A percentile compares a stretch with the other conserved stretches of the same genome.
phyloP scores from a whole-genome alignment of 768 basidiomycete species.

The Cystobasidium onofrii region DNA sequence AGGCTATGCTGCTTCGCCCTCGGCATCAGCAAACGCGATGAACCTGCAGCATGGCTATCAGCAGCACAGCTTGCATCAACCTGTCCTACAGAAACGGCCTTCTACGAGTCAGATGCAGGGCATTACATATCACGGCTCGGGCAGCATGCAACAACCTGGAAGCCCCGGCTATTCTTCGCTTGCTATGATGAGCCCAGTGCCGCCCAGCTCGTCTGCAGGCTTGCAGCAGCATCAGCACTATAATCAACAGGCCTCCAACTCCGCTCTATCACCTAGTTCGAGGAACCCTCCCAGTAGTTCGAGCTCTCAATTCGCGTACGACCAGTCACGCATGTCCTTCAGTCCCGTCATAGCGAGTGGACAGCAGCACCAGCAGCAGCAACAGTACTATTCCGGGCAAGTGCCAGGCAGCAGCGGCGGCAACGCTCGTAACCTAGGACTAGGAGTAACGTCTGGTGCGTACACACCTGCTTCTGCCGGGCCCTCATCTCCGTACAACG shows the following conservation, averaged over 20 bases:
- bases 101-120: conserved; percentile 16
- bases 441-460: not conserved
- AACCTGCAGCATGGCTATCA: not conserved
- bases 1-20: not conserved
- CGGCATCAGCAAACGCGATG: not conserved
- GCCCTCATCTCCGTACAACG: not conserved
- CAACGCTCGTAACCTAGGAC: not conserved
- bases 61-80: not conserved
- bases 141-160: not conserved
- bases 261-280: not conserved
- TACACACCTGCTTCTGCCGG: not conserved
- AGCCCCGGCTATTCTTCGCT: not conserved
- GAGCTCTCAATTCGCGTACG: not conserved
- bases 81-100: conserved; percentile 10
- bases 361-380: not conserved
- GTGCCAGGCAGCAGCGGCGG: not conserved
- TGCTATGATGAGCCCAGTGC: not conserved
- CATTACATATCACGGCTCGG: not conserved
- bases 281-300: not conserved
- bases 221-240: not conserved
- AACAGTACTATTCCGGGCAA: not conserved
- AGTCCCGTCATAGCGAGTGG: not conserved
- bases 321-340: not conserved
- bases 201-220: not conserved
- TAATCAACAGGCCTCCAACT: not conserved